These are phyloP conservation scores for Coniferiporia weirii DNA, from an alignment of 1,284 basidiomycete genomes.

Conservation along the genomic window DNA sequence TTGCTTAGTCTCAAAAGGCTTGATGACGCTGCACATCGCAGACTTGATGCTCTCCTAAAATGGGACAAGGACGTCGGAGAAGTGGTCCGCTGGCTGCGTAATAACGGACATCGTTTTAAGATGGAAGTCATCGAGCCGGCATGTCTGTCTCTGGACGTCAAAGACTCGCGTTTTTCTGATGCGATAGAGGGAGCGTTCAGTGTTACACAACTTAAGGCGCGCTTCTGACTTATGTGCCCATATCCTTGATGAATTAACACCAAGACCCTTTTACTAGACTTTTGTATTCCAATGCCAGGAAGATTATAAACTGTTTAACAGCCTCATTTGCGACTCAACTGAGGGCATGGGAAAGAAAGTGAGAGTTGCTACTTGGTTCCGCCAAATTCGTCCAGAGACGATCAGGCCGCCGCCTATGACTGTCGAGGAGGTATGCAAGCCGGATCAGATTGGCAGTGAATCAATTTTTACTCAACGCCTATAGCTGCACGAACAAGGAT, in stretches of 20 bases:
- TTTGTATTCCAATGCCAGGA: constrained; percentile 84
- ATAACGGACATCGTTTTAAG: constrained; percentile 65
- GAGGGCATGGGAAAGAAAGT: constrained; percentile 49
- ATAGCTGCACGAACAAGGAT: constrained; percentile 60
- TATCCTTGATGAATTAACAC: constrained; percentile 3
- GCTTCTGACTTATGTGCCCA: constrained; percentile 14
- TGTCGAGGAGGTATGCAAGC: constrained; percentile 47
- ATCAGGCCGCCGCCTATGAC: constrained; percentile 47
- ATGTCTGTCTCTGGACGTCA: constrained; percentile 66
- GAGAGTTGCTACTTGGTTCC: constrained; percentile 63
- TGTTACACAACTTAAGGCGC: constrained; percentile 56
- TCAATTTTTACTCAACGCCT: neutral
- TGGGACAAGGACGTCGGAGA: constrained; percentile 59
- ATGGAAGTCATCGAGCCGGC: constrained; percentile 86
- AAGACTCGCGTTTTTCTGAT: constrained; percentile 55
- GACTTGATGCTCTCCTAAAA: constrained; percentile 43
- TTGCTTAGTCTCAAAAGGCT: constrained; percentile 50
- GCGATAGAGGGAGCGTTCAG: constrained; percentile 77
- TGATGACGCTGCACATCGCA: constrained; percentile 55
- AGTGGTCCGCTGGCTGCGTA: constrained; percentile 74
- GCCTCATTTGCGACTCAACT: constrained; percentile 56
- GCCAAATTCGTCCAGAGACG: constrained; percentile 34
- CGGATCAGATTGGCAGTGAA: constrained; percentile 11
- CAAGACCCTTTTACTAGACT: constrained; percentile 46
- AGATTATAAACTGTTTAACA: constrained; percentile 72